These are phyloP conservation scores for Leucocoprinus birnbaumii DNA, from an alignment of 768 basidiomycete species.

Conservation along the genomic window DNA sequence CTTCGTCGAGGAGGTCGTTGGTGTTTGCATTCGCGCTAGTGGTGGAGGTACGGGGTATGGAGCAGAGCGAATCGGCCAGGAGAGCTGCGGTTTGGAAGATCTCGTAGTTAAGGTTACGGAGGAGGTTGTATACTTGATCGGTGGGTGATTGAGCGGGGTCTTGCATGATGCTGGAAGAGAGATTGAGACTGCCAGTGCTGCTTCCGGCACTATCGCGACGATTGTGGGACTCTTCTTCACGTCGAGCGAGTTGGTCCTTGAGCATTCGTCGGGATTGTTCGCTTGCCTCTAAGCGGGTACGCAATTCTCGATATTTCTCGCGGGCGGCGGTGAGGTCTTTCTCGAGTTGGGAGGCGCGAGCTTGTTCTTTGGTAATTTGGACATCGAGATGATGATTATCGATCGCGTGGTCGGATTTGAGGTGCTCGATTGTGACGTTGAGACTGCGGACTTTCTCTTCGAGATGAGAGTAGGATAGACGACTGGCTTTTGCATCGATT, in stretches of 20 bases:
- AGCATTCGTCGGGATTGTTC: constrained; percentile 9
- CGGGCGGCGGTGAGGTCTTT: background rate
- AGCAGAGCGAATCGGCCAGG: constrained; percentile 33
- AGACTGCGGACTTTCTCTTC: constrained; percentile 1
- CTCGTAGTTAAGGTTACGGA: constrained; percentile 34
- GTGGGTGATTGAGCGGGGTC: background rate
- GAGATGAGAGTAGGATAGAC: background rate
- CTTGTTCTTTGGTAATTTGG: background rate
- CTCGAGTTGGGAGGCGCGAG: background rate
- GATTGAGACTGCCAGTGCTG: background rate
- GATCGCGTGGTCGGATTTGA: background rate
- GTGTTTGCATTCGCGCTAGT: constrained; percentile 21
- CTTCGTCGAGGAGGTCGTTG: constrained; percentile 15
- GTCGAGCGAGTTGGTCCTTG: constrained; percentile 2
- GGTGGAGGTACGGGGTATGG: constrained; percentile 20
- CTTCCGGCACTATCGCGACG: background rate
- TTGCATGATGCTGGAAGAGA: constrained; percentile 6
- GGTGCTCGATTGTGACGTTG: background rate
- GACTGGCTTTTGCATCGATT: background rate
- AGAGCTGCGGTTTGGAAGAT: constrained; percentile 38
- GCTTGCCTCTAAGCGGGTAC: constrained; percentile 1
- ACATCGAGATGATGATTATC: background rate
- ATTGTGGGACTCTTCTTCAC: background rate
- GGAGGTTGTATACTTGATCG: constrained; percentile 8
- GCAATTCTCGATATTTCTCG: background rate